Percentiles rank a stretch among this genome's conserved stretches.
Conservation (phyloP, 140 eudicot species). For the Erigeron philadelphicus region DNA sequence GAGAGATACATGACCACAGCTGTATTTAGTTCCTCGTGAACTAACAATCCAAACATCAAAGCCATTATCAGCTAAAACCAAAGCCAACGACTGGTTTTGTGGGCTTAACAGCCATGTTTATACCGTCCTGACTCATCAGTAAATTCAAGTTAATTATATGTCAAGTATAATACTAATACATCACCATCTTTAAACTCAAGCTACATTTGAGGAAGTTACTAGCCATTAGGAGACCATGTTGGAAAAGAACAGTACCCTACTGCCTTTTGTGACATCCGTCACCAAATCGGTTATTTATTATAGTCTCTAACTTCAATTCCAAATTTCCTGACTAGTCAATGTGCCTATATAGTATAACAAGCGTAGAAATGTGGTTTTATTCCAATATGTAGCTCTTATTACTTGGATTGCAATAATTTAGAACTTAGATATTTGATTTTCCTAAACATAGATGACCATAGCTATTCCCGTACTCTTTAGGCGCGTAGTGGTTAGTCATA, state of each 20-base stretch:
- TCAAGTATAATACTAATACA: background rate
- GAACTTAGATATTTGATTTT: no score
- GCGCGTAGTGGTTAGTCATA: no score
- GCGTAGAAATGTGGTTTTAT: no score
- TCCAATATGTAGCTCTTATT: no score
- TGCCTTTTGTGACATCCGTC: slow-evolving; percentile 31
- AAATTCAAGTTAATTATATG: background rate
- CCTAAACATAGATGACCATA: no score
- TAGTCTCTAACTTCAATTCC: no score
- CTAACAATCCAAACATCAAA: slow-evolving; percentile 77
- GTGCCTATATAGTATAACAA: no score
- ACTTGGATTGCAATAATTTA: no score
- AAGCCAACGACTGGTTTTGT: slow-evolving; percentile 64
- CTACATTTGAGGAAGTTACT: background rate
- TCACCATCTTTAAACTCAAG: no score
- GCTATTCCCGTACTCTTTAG: no score
- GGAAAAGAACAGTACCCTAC: slow-evolving; percentile 58
- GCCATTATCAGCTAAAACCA: slow-evolving; percentile 69
- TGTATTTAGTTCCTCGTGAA: slow-evolving; percentile 66
- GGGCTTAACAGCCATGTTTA: slow-evolving; percentile 71
- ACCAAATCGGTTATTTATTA: no score
- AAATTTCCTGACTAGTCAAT: no score
- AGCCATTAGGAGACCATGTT: slow-evolving; percentile 84
- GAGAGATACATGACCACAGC: slow-evolving; percentile 59
- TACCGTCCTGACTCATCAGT: slow-evolving; percentile 45